Conservation (phyloP, 108 stramenopile species). For the Fistulifera pelliculosa region DNA sequence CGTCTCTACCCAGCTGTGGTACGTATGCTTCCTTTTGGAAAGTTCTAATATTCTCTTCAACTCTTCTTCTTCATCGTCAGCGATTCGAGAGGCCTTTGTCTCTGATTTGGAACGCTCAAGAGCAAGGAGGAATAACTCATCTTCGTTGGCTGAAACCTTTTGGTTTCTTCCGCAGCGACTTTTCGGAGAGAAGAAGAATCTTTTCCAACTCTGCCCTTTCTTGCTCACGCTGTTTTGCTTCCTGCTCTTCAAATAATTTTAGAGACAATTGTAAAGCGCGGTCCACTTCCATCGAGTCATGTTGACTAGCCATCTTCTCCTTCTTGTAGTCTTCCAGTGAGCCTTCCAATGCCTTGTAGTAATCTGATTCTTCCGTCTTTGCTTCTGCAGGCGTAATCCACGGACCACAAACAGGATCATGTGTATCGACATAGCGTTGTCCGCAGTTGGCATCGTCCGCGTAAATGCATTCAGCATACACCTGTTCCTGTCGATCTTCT, state of each 20-base stretch:
- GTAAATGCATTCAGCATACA: too few species aligned
- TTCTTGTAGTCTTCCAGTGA: not conserved
- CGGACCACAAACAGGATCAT: not conserved
- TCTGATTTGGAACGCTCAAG: conserved; percentile 9
- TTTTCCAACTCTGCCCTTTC: not conserved
- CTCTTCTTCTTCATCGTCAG: not conserved
- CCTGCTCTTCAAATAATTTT: not conserved
- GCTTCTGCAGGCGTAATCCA: not conserved
- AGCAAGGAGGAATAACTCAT: not conserved
- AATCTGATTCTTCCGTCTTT: conserved; percentile 1
- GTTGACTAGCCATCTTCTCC: not conserved
- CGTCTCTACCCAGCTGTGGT: not conserved
- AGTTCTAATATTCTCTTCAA: not conserved
- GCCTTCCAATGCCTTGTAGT: not conserved
- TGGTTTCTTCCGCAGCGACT: too few species aligned
- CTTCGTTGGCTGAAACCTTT: too few species aligned
- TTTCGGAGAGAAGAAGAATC: not conserved
- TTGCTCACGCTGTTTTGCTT: not conserved
- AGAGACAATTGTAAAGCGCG: not conserved
- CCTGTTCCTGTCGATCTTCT: too few species aligned
- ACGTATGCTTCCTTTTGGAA: not conserved
- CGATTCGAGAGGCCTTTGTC: not conserved
- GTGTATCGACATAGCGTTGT: too few species aligned
- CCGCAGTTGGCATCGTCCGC: too few species aligned
- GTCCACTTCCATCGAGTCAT: too few species aligned